Evolutionary conservation across 192 early-diverging fungal species (phyloP).

Genomic region (Rhizophlyctis rosea): DNA sequence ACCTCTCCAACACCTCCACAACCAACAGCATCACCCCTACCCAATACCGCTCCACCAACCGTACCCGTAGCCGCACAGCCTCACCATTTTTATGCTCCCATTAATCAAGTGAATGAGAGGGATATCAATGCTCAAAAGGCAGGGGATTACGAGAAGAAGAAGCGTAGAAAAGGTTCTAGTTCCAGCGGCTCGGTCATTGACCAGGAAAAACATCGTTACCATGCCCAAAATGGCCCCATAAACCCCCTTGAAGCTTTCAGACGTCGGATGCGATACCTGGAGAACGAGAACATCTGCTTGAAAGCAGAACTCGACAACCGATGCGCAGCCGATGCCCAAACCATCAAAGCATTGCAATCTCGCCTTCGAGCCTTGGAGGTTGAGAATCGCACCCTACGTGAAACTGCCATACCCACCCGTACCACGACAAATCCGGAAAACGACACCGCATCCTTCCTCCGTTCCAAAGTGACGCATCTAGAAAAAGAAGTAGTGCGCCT

Average conservation of each 20-base stretch:
- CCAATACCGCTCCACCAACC: too few relatives aligned
- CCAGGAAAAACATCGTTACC: neutral
- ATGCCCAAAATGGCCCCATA: too few relatives aligned
- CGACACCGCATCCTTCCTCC: constrained; percentile 32
- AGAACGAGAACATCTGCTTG: constrained; percentile 3
- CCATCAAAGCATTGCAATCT: neutral
- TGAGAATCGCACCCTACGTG: neutral
- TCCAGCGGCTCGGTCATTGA: neutral
- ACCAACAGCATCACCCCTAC: too few relatives aligned
- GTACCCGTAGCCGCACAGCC: too few relatives aligned
- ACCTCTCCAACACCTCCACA: too few relatives aligned
- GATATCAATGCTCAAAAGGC: too few relatives aligned
- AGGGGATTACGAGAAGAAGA: too few relatives aligned
- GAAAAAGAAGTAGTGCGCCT: constrained; percentile 69
- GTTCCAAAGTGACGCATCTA: constrained; percentile 61
- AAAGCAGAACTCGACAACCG: neutral
- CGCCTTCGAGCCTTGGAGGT: neutral
- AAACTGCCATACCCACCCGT: neutral
- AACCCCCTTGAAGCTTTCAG: neutral
- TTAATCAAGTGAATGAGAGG: too few relatives aligned
- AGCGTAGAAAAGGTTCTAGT: too few relatives aligned
- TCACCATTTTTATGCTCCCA: too few relatives aligned
- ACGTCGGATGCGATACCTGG: neutral
- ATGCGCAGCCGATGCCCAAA: neutral
- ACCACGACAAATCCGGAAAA: neutral